A percentile compares a stretch with the other conserved stretches of the same genome.
Evolutionary conservation across 441 rosid genomes (phyloP).

Genomic region (Gossypium davidsonii): DNA sequence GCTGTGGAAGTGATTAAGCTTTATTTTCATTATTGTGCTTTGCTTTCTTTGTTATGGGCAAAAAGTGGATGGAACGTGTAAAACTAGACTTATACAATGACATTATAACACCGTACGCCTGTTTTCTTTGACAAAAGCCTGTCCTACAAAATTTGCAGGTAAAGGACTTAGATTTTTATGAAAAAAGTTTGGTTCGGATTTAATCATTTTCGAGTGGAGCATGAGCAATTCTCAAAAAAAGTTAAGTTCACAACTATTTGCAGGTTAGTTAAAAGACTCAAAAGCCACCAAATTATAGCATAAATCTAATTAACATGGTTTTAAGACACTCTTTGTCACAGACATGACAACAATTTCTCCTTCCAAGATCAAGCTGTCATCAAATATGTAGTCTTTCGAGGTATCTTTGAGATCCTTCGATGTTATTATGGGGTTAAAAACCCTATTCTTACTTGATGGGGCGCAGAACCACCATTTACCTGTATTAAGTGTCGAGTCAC

Average conservation of each 20-base stretch:
- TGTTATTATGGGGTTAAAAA: background rate
- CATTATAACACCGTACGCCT: background rate
- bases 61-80: background rate
- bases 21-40: background rate
- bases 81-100: background rate
- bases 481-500: background rate
- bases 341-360: too few species aligned
- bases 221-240: too few species aligned
- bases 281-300: too few species aligned
- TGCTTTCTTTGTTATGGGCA: background rate
- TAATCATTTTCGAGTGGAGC: too few species aligned
- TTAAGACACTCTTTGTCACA: too few species aligned
- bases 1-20: constrained; percentile 55
- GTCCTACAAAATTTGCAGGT: background rate
- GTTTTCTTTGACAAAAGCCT: background rate
- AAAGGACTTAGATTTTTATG: background rate
- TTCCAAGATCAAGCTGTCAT: constrained; percentile 6
- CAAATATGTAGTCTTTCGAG: background rate
- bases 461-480: background rate
- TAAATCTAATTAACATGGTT: too few species aligned
- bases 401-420: background rate
- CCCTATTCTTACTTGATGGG: too few species aligned
- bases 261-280: too few species aligned
- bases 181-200: too few species aligned
- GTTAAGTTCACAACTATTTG: too few species aligned